phyloP scores from a whole-genome alignment of 768 basidiomycete species.

The Paxillus ammoniavirescens region DNA sequence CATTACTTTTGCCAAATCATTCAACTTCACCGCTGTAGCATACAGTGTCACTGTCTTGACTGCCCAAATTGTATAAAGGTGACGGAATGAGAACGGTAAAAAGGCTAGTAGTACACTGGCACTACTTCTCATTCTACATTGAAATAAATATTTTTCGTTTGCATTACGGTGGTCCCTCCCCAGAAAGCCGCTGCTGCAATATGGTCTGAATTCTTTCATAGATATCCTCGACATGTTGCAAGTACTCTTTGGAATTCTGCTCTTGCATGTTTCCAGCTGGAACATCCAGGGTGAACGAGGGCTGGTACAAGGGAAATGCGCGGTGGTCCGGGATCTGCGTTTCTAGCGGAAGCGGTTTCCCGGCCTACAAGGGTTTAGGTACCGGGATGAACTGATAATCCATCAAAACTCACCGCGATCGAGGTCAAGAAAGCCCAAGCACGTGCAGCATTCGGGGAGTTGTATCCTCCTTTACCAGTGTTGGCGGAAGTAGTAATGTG shows the following conservation, averaged over 20 bases:
- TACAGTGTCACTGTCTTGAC: conserved; percentile 40
- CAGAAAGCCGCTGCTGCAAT: conserved; percentile 18
- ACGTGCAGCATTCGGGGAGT: conserved; percentile 78
- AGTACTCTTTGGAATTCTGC: conserved; percentile 61
- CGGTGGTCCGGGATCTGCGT: conserved; percentile 74
- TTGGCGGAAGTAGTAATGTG: neutral
- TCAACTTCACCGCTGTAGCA: conserved; percentile 54
- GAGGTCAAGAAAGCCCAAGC: conserved; percentile 86
- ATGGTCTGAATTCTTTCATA: conserved; percentile 35
- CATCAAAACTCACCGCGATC: conserved; percentile 53
- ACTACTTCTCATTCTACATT: neutral
- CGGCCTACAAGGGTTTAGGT: conserved; percentile 40
- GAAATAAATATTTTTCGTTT: neutral
- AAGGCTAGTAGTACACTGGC: neutral
- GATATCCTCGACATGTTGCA: conserved; percentile 41
- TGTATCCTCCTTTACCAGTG: conserved; percentile 68
- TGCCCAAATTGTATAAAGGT: conserved; percentile 3
- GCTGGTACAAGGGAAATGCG: conserved; percentile 70
- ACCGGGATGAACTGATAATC: neutral
- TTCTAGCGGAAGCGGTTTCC: conserved; percentile 53
- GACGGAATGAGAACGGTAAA: neutral
- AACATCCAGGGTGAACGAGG: conserved; percentile 80
- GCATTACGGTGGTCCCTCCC: neutral
- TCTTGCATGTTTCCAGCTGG: conserved; percentile 72
- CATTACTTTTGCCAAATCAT: conserved; percentile 47